Evolutionary conservation across 2,329 filamentous ascomycete genomes (phyloP), one percentile per base, ranked within the genome.

Genomic region (Alternaria alternata): DNA sequence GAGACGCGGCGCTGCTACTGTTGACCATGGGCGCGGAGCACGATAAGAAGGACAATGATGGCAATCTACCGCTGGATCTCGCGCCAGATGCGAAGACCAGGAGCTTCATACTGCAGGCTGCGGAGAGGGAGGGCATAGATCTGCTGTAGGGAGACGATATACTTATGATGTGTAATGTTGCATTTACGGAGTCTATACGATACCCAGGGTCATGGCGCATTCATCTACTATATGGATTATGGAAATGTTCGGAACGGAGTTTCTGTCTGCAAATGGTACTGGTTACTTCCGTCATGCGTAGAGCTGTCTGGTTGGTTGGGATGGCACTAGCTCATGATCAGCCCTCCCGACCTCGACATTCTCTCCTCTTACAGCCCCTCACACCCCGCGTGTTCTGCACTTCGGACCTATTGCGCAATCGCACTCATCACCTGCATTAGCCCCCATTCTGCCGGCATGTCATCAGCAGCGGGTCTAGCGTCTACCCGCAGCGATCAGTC

Each of bases 81-180:
- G 93, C 92, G 11, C 95, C 95, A 1, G 94, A 97, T 80, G 87
- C 85, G 57, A 94, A 94, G 89, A 89, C 94, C 44, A 87, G 88
- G 66, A 88, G 86, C 60, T 97, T 91, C 78, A 91, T 97, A 51
- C 71, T 92, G 62, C 87, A 91, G 63, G 88, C 86, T 60, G 92
- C 92, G 11, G 93, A 96, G 80, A 87, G 89, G 57, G 94, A 97
- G 78, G 94, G 93, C 22, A 90, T 97, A 68, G 91, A 90, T 57
- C 68, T 89, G 63, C 67, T 75, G 52, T 74, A 69, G 42, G 26
- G n/a, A 36, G 20, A 24, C 48, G 49, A 42, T 24, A 32, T 24
- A 18, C 51, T 7, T 22, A 41, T 18, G 30, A 41, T 18, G 43
- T 36, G 51, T 32, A 32, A 54, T 18, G 53, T 57, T 54, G 59